A percentile compares a stretch with the other conserved stretches of the same genome.
These are phyloP conservation scores for Persicaria tinctoria DNA, from an alignment of 148 eudicot species.

Conservation along the genomic window DNA sequence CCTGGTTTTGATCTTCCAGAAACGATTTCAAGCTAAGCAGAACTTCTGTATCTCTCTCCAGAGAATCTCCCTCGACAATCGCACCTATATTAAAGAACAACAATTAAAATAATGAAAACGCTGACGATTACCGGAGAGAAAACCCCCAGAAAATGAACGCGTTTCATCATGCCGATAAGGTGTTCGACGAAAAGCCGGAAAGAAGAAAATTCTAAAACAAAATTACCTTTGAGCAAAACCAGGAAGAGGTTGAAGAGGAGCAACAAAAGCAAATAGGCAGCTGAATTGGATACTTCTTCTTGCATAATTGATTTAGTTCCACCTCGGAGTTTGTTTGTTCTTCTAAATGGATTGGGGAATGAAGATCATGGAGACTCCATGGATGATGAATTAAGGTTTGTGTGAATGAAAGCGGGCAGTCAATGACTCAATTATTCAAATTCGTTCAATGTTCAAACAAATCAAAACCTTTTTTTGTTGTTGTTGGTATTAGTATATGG, in stretches of 20 bases:
- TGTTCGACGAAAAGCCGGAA: slow-evolving; percentile 6
- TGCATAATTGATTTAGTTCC: slow-evolving; percentile 4
- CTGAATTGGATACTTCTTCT: slow-evolving; percentile 7
- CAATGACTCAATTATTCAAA: too few species aligned
- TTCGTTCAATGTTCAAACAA: too few species aligned
- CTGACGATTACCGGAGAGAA: not conserved
- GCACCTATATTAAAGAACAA: slow-evolving; percentile 30
- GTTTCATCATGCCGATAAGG: not conserved
- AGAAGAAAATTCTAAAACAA: not conserved
- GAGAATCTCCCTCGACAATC: slow-evolving; percentile 41
- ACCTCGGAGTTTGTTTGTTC: slow-evolving; percentile 6
- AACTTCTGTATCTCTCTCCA: slow-evolving; percentile 45
- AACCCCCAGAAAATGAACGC: not conserved
- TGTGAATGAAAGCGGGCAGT: not conserved
- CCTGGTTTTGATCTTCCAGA: slow-evolving; percentile 38
- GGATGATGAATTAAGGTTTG: not conserved
- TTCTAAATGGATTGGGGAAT: not conserved
- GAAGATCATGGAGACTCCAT: slow-evolving; percentile 2
- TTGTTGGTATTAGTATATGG: too few species aligned
- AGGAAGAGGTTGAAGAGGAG: slow-evolving; percentile 1
- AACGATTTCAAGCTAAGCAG: slow-evolving; percentile 39
- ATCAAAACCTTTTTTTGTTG: too few species aligned
- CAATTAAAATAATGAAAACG: not conserved
- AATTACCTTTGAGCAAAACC: slow-evolving; percentile 5
- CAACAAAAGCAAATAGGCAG: slow-evolving; percentile 3